A percentile compares a stretch with the other conserved stretches of the same genome.
phyloP scores from a whole-genome alignment of 2,329 filamentous ascomycete genomes.

The Cercospora brassicicola region DNA sequence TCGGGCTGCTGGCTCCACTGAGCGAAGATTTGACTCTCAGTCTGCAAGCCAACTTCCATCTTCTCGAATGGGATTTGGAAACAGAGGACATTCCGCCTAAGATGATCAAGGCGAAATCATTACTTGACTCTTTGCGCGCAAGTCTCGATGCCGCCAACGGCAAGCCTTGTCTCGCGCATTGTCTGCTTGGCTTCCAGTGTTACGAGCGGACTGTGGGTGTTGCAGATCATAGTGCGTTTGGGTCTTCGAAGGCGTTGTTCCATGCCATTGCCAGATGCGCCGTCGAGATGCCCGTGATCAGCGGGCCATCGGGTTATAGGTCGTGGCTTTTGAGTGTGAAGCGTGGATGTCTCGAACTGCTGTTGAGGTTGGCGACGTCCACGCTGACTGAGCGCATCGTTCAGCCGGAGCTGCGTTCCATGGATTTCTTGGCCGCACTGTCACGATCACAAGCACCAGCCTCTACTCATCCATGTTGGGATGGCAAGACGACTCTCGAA shows the following conservation, averaged over 20 bases:
- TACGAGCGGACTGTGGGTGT: slow-evolving; percentile 68
- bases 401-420: slow-evolving; percentile 74
- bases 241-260: slow-evolving; percentile 72
- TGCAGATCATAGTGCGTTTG: slow-evolving; percentile 68
- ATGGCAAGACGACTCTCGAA: slow-evolving; percentile 61
- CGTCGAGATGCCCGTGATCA: slow-evolving; percentile 56
- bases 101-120: slow-evolving; percentile 71
- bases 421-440: slow-evolving; percentile 76
- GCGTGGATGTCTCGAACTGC: slow-evolving; percentile 55
- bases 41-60: slow-evolving; percentile 77
- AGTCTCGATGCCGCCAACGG: slow-evolving; percentile 74
- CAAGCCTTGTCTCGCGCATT: slow-evolving; percentile 83
- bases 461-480: slow-evolving; percentile 69
- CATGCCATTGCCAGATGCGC: slow-evolving; percentile 69
- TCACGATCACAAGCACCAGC: slow-evolving; percentile 72
- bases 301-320: slow-evolving; percentile 33
- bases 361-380: slow-evolving; percentile 81
- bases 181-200: slow-evolving; percentile 84
- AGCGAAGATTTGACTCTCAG: slow-evolving; percentile 71
- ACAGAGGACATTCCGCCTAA: slow-evolving; percentile 70
- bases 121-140: slow-evolving; percentile 81
- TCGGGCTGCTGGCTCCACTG: slow-evolving; percentile 30
- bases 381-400: slow-evolving; percentile 73
- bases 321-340: slow-evolving; percentile 49
- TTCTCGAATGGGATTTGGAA: slow-evolving; percentile 80